Base-by-base conservation (phyloP, 129 eudicot species). In the Centrapalus pauciflorus region DNA sequence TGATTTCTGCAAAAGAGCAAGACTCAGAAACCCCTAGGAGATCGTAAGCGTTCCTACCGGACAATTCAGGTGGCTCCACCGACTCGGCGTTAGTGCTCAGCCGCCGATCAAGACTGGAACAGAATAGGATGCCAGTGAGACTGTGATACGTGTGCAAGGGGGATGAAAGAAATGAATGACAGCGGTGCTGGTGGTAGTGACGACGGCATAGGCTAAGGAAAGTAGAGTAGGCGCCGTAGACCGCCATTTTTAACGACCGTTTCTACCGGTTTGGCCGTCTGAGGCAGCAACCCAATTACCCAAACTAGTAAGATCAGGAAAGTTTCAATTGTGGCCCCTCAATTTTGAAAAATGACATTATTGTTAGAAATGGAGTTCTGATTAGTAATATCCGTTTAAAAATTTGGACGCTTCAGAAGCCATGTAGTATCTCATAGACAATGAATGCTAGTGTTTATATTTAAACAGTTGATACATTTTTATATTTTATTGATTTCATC, bases 31-130 rank as follows among this genome's bases (percentile, higher is more conserved):
- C 79, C 35, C 92, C 92, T 34, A 93, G 81, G 48, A 93, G 73
- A 14, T 84, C 80, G 74, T 88, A 93, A 2, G 98, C 98, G 62
- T 80, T 88, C 59, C 61, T 59, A 1, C 87, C 87, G 67, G 81
- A 55, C 16, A 83, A 70, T 32, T 86, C 89, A 13, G 85, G 77
- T 37, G 76, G 87, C 65, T 66, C 73, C 64, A 45, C 65, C 71
- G 84, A 75, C 79, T 90, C 86, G 1, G 86, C 59, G 54, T 66
- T 67, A 38, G 86, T 70, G 69, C 76, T 76, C 57, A 89, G 40
- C 75, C 70, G 41, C 74, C 88, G 92, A 14, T 64, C 79, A 4
- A 43, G 25, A 32, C n/a, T 11, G 26, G 57, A 5, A 20, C 55
- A n/a, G 41, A 41, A 65, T 68, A 60, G 30, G 41, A 50, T 48